Evolutionary conservation across 2,329 filamentous ascomycete genomes (phyloP).

Genomic region (Incumbomyces lentus): DNA sequence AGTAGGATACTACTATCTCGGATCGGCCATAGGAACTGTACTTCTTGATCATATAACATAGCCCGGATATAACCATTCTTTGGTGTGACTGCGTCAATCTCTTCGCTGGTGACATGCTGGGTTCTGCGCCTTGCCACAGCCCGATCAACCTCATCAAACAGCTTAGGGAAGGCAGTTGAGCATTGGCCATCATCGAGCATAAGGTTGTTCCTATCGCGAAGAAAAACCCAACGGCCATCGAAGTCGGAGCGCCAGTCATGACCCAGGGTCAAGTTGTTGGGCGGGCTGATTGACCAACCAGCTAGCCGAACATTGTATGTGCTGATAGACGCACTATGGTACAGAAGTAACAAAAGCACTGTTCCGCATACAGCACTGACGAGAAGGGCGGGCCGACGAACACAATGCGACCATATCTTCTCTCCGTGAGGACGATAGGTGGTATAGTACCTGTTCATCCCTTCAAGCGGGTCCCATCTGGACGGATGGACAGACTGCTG

Average conservation of each 20-base stretch:
- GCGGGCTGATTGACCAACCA: no score
- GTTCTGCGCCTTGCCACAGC: constrained; percentile 12
- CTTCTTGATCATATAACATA: constrained; percentile 28
- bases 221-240: constrained; percentile 12
- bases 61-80: constrained; percentile 24
- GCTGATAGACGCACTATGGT: not conserved
- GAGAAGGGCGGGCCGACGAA: not conserved
- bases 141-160: constrained; percentile 22
- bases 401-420: not conserved
- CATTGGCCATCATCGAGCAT: constrained; percentile 20
- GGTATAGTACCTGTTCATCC: constrained; percentile 2
- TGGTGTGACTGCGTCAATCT: constrained; percentile 17
- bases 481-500: not conserved
- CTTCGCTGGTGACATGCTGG: constrained; percentile 17
- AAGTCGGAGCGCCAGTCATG: not conserved
- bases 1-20: not conserved
- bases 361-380: not conserved
- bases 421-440: not conserved
- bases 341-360: not conserved
- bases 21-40: constrained; percentile 8
- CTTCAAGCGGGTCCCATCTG: not conserved
- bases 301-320: no score
- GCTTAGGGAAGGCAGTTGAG: constrained; percentile 20
- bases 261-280: no score
- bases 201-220: constrained; percentile 20